Evolutionary conservation across 345 rosid genomes (phyloP), one percentile per base, ranked within the genome.

Genomic region (Euphorbia tirucalli): DNA sequence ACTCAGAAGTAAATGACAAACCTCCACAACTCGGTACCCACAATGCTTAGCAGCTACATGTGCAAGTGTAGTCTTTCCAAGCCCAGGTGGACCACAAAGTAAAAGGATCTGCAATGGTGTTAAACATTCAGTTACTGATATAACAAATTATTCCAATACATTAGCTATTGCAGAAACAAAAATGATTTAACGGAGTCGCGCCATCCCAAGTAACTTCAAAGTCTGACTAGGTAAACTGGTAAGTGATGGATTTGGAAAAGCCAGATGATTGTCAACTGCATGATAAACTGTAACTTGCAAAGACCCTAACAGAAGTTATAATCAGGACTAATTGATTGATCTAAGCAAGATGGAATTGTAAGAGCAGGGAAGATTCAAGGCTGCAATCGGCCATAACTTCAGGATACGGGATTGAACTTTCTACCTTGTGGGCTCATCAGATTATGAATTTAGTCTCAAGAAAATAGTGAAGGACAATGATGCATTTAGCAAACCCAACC

Each of bases 11-110:
- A 22, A 49, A 64, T n/a, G 31, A 75, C 66, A 79, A 74, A 95
- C 99, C 99, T 95, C 99, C 75, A 95, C 93, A 52, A 87, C 97
- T 37, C 85, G 90, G 76, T 92, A 95, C 75, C 99, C 99, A 80
- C 99, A 95, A 80, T 95, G 99, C 82, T 92, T 87, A 54, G 99
- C 97, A 83, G 97, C 96, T 65, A 92, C 87, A 79, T 92, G 97
- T 50, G 97, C 99, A 78, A 95, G 96, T 16, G 99, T 95, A 71
- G 99, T 95, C 89, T 95, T 95, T 68, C 99, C 99, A 82, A 95
- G 99, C 70, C 99, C 99, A 25, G 97, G 99, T 67, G 99, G 89
- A 64, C 99, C 97, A 78, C 99, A 92, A 60, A 92, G 97, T 76
- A 92, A 73, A 72, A 95, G 99, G 75, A 95, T 84, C 99, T 92